Evolutionary conservation across 108 stramenopile species (phyloP), one percentile per base, ranked within the genome.

Genomic region (Nitzschia sp.): DNA sequence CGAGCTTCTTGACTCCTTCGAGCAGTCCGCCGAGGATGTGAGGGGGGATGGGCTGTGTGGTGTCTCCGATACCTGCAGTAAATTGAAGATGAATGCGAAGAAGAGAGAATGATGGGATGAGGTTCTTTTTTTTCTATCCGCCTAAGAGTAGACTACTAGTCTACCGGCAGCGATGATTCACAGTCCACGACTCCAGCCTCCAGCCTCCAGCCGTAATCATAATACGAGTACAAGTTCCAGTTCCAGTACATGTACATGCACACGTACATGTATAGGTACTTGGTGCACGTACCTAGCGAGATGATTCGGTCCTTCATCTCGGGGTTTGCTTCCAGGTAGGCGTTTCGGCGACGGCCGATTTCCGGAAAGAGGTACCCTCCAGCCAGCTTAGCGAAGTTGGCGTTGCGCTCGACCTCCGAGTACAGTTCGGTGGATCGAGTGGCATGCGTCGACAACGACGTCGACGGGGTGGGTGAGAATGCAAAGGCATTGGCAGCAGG

Each of bases 31-130:
- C 73, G 57, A 98, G 88, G 66, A 98, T 98, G 80, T 96, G 93
- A 11, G 78, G 72, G 35, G 96, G 97, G 69, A 98, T 97, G 22
- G 97, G 97, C 75, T 90, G 91, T n/a, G 97, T 98, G 44, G 96
- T 98, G 71, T 98, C 97, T 28, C 97, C 97, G 59, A 98, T 98
- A 29, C n/a, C n/a, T n/a, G n/a, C n/a, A n/a, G n/a, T n/a, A n/a
- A n/a, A n/a, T n/a, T n/a, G n/a, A n/a, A n/a, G n/a, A n/a, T n/a
- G n/a, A n/a, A n/a, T n/a, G n/a, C n/a, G n/a, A n/a, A n/a, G n/a
- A n/a, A n/a, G n/a, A n/a, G n/a, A n/a, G n/a, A n/a, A n/a, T n/a
- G n/a, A n/a, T n/a, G n/a, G n/a, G n/a, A n/a, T n/a, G n/a, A n/a
- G n/a, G n/a, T n/a, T n/a, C n/a, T n/a, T n/a, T n/a, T n/a, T n/a